Percentiles rank a stretch among this genome's conserved stretches.
Evolutionary conservation across 163 green algal genomes (phyloP).

Genomic region (Coccomyxa subellipsoidea): DNA sequence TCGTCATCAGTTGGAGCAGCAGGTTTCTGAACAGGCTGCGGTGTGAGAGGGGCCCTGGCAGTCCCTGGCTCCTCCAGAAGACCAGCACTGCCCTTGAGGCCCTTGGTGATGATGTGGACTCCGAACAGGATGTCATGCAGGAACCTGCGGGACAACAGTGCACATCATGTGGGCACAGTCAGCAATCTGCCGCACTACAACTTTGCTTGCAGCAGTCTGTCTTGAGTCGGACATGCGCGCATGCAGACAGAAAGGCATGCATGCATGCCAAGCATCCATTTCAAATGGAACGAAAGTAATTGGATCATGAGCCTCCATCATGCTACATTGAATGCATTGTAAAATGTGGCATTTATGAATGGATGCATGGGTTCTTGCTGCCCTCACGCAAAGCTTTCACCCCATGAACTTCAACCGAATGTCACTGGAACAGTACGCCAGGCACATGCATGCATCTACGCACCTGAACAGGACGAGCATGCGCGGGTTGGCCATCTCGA

Average conservation of each 20-base stretch:
- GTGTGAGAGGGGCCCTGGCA: background rate
- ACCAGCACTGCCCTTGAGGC: background rate
- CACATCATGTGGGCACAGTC: background rate
- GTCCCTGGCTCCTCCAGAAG: background rate
- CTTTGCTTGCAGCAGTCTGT: background rate
- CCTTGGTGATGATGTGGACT: slow-evolving; percentile 37
- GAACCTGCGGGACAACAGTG: slow-evolving; percentile 19
- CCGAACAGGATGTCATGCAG: slow-evolving; percentile 41
- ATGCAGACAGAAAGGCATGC: too few species aligned
- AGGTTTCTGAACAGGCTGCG: background rate
- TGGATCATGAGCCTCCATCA: too few species aligned
- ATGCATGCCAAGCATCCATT: too few species aligned
- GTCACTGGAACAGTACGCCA: too few species aligned
- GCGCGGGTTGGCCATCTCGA: slow-evolving; percentile 47
- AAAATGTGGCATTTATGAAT: too few species aligned
- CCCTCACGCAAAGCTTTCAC: too few species aligned
- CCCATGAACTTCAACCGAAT: too few species aligned
- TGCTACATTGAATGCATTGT: too few species aligned
- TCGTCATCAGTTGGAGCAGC: background rate
- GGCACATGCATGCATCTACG: too few species aligned
- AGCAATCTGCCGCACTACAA: background rate
- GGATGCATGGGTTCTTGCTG: too few species aligned
- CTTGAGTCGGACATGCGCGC: too few species aligned
- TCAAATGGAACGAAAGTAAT: too few species aligned
- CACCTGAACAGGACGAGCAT: slow-evolving; percentile 45